Percentiles rank a stretch among this genome's conserved stretches.
phyloP scores from a whole-genome alignment of 148 eudicot species.

The Limonium bicolor region DNA sequence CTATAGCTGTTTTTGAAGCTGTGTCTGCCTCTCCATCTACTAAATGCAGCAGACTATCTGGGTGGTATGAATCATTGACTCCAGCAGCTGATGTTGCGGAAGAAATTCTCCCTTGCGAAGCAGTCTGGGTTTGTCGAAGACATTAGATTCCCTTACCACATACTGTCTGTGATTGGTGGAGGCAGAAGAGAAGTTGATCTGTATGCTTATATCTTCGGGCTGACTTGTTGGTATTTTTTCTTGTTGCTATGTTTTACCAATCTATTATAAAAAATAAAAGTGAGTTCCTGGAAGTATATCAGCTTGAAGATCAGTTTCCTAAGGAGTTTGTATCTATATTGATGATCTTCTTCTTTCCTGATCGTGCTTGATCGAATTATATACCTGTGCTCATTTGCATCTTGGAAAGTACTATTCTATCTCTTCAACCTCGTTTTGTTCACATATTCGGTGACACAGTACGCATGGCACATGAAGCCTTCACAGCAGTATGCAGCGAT shows the following conservation, averaged over 20 bases:
- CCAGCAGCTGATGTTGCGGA: conserved; percentile 97
- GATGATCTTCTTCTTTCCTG: conserved; percentile 96
- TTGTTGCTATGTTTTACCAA: conserved; percentile 87
- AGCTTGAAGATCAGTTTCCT: conserved; percentile 98
- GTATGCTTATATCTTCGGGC: conserved; percentile 91
- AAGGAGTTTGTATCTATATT: conserved; percentile 84
- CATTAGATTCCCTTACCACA: conserved; percentile 71
- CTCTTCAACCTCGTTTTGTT: conserved; percentile 75
- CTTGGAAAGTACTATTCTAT: conserved; percentile 81
- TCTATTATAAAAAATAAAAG: conserved; percentile 84
- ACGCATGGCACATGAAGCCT: conserved; percentile 89
- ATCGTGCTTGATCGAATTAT: conserved; percentile 93
- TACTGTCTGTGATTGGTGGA: conserved; percentile 86
- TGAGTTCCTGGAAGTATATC: conserved; percentile 92
- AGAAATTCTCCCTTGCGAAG: conserved; percentile 68
- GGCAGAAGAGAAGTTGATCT: conserved; percentile 95
- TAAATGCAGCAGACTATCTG: conserved; percentile 36
- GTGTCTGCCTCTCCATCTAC: conserved; percentile 58
- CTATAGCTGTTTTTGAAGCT: conserved; percentile 89
- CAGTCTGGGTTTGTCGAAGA: conserved; percentile 37
- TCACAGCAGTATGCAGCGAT: conserved; percentile 54
- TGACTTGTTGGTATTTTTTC: conserved; percentile 84
- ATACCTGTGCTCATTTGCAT: conserved; percentile 91
- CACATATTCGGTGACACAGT: conserved; percentile 73
- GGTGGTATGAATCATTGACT: conserved; percentile 65